Evolutionary conservation across 164 flowering plant genomes (phyloP).

Genomic region (Litsea cubeba): DNA sequence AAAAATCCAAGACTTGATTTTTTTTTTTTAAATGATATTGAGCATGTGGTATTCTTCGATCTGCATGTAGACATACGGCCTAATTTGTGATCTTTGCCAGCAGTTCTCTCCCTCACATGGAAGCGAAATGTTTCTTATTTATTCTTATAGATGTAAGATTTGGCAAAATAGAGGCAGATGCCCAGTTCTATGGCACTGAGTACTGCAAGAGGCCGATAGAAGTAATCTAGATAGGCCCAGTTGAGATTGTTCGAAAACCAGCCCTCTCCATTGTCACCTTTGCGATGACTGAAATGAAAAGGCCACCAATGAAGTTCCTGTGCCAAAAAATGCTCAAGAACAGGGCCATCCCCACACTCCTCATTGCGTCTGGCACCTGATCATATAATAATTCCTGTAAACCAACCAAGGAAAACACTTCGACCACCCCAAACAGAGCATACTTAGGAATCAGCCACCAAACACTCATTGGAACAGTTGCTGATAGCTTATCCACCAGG

Average conservation of each 20-base stretch:
- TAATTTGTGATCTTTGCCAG: not conserved
- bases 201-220: slow-evolving; percentile 25
- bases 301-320: slow-evolving; percentile 21
- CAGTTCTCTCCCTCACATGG: not conserved
- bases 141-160: slow-evolving; percentile 13
- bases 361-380: slow-evolving; percentile 17
- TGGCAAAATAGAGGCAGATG: slow-evolving; percentile 13
- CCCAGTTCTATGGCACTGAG: slow-evolving; percentile 11
- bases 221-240: slow-evolving; percentile 23
- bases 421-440: slow-evolving; percentile 15
- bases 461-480: slow-evolving; percentile 20
- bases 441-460: slow-evolving; percentile 28
- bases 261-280: slow-evolving; percentile 9
- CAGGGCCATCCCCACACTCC: slow-evolving; percentile 17
- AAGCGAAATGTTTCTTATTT: not conserved
- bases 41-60: too few relatives aligned
- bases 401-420: slow-evolving; percentile 21
- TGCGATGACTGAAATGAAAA: slow-evolving; percentile 16
- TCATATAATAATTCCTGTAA: slow-evolving; percentile 26
- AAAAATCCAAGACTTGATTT: too few relatives aligned
- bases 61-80: too few relatives aligned
- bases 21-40: too few relatives aligned
- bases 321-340: slow-evolving; percentile 19
- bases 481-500: slow-evolving; percentile 14
- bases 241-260: slow-evolving; percentile 25